These are phyloP conservation scores for Candida ovalis DNA, from an alignment of 805 yeast species.

Conservation along the genomic window DNA sequence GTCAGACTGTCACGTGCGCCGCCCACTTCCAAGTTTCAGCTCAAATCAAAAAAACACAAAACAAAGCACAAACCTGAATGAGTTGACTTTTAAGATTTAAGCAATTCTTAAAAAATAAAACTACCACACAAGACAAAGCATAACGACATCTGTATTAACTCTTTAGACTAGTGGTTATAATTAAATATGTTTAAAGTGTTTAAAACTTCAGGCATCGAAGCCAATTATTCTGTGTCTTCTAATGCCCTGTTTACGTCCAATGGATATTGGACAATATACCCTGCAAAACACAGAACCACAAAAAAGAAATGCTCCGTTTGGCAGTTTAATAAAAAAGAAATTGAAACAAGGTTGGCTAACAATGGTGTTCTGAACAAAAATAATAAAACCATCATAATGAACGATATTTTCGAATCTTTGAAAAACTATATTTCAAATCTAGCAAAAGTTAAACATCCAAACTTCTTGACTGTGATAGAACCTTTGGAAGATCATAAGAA, in stretches of 20 bases:
- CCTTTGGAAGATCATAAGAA: slow-evolving; percentile 84
- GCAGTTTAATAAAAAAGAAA: slow-evolving; percentile 76
- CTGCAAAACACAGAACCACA: slow-evolving; percentile 69
- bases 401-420: slow-evolving; percentile 63
- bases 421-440: slow-evolving; percentile 65
- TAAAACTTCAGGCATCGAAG: slow-evolving; percentile 58
- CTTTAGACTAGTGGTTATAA: too few relatives aligned
- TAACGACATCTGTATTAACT: too few relatives aligned
- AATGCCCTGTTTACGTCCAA: slow-evolving; percentile 62
- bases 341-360: slow-evolving; percentile 52
- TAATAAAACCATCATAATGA: slow-evolving; percentile 45
- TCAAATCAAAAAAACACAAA: too few relatives aligned
- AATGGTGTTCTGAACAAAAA: slow-evolving; percentile 47
- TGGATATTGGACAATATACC: slow-evolving; percentile 82
- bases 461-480: slow-evolving; percentile 76
- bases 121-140: too few relatives aligned
- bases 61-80: too few relatives aligned
- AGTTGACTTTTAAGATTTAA: too few relatives aligned
- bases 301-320: slow-evolving; percentile 75
- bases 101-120: too few relatives aligned
- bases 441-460: slow-evolving; percentile 86
- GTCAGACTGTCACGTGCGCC: too few relatives aligned
- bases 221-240: slow-evolving; percentile 63
- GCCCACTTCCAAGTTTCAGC: too few relatives aligned
- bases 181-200: slow-evolving; percentile 57